Percentiles rank a stretch among this genome's conserved stretches.
Conservation (phyloP, 2,329 filamentous ascomycete genomes). For the Apiospora rasikravindrae region DNA sequence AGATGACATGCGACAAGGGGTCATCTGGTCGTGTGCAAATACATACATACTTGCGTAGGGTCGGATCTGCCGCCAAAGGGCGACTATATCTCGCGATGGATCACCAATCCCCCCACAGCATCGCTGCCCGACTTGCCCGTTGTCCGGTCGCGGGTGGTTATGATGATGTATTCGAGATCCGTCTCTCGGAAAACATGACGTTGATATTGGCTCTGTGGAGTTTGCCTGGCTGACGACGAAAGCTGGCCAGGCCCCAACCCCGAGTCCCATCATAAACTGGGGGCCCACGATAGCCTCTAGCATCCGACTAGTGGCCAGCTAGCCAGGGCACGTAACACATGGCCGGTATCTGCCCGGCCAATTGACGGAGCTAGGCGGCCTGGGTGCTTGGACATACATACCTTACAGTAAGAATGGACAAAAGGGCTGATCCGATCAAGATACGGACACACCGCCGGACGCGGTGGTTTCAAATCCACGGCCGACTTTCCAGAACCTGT, state of each 20-base stretch:
- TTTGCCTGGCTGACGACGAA: neutral
- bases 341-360: conserved; percentile 1
- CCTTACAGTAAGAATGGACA: neutral
- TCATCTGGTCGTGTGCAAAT: neutral
- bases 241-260: neutral
- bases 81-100: neutral
- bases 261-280: neutral
- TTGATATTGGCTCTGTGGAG: conserved; percentile 10
- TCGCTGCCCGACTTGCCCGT: neutral
- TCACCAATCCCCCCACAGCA: neutral
- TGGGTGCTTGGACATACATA: neutral
- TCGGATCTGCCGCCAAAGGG: neutral
- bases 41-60: neutral
- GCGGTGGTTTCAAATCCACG: neutral
- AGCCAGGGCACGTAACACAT: neutral
- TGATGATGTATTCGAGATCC: neutral
- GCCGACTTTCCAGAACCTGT: neutral
- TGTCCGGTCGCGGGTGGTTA: neutral
- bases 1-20: neutral
- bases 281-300: conserved; percentile 11
- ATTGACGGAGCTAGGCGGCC: neutral
- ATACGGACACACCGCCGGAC: neutral
- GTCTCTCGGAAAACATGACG: neutral
- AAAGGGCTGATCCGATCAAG: neutral
- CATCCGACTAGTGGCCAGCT: neutral